Percentiles rank a stretch among this genome's conserved stretches.
phyloP scores from a whole-genome alignment of 768 basidiomycete genomes.

The Podaxis rugospora region DNA sequence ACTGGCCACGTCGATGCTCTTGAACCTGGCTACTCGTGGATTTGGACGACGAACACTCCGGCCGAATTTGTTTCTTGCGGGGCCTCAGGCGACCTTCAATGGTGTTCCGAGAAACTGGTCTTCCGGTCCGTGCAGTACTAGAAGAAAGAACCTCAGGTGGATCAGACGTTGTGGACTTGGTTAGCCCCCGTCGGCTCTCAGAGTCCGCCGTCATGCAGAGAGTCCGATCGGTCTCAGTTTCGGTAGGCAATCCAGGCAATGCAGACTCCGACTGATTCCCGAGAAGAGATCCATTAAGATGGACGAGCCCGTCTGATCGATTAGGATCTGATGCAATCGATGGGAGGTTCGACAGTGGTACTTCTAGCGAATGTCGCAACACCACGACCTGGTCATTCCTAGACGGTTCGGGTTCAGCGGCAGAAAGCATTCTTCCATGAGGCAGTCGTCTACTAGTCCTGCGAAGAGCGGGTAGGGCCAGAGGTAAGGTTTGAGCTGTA shows the following conservation, averaged over 20 bases:
- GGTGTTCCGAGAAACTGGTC: not conserved
- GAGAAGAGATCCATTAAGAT: not conserved
- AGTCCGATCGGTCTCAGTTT: not conserved
- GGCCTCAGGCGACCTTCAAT: not conserved
- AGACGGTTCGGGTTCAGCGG: not conserved
- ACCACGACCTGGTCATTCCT: not conserved
- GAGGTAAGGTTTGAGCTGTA: not conserved
- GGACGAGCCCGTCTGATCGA: not conserved
- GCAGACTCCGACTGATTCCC: not conserved
- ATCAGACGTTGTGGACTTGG: not conserved
- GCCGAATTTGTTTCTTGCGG: not conserved
- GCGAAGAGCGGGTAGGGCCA: not conserved
- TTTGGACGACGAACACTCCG: not conserved
- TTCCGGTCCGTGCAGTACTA: not conserved
- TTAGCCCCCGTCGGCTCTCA: not conserved
- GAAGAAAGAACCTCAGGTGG: not conserved
- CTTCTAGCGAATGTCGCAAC: not conserved
- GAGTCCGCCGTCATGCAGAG: not conserved
- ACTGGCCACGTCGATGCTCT: not conserved
- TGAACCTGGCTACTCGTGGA: not conserved
- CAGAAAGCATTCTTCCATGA: not conserved
- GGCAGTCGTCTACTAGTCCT: not conserved
- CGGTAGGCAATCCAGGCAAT: not conserved
- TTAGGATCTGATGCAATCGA: not conserved
- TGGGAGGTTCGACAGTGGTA: not conserved